Conservation (phyloP, 805 yeast genomes). For the Yamadazyma olivae region DNA sequence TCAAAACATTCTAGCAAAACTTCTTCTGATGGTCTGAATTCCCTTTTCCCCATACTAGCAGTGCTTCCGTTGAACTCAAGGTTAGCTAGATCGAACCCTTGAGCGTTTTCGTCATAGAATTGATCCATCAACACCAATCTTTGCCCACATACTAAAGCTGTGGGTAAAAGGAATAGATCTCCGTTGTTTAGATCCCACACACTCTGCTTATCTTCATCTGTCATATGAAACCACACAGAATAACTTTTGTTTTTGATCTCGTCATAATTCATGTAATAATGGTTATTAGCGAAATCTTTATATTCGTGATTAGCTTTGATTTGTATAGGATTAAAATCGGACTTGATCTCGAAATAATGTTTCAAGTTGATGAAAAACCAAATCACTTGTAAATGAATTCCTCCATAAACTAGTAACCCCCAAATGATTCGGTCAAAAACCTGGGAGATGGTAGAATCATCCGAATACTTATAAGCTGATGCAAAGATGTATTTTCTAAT, state of each 20-base stretch:
- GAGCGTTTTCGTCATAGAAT: slow-evolving; percentile 16
- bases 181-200: slow-evolving; percentile 15
- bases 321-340: slow-evolving; percentile 22
- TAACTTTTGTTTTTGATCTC: slow-evolving; percentile 5
- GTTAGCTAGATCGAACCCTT: slow-evolving; percentile 7
- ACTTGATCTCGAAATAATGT: slow-evolving; percentile 20
- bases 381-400: slow-evolving; percentile 37
- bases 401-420: slow-evolving; percentile 44
- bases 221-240: slow-evolving; percentile 3
- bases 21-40: slow-evolving; percentile 1
- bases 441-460: slow-evolving; percentile 32
- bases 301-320: slow-evolving; percentile 17
- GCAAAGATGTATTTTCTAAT: slow-evolving; percentile 37
- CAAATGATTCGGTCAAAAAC: slow-evolving; percentile 39
- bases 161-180: slow-evolving; percentile 18
- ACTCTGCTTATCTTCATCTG: slow-evolving; percentile 8
- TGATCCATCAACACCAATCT: slow-evolving; percentile 17
- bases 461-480: slow-evolving; percentile 23
- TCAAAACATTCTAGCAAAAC: slow-evolving; percentile 13
- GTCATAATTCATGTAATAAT: slow-evolving; percentile 1
- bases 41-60: neutral
- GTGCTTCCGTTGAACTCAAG: slow-evolving; percentile 10
- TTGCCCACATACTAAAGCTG: slow-evolving; percentile 14
- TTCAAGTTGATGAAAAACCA: slow-evolving; percentile 41
- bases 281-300: slow-evolving; percentile 13